Conservation (phyloP, 2,329 filamentous ascomycete genomes). For the Monosporascus ibericus region DNA sequence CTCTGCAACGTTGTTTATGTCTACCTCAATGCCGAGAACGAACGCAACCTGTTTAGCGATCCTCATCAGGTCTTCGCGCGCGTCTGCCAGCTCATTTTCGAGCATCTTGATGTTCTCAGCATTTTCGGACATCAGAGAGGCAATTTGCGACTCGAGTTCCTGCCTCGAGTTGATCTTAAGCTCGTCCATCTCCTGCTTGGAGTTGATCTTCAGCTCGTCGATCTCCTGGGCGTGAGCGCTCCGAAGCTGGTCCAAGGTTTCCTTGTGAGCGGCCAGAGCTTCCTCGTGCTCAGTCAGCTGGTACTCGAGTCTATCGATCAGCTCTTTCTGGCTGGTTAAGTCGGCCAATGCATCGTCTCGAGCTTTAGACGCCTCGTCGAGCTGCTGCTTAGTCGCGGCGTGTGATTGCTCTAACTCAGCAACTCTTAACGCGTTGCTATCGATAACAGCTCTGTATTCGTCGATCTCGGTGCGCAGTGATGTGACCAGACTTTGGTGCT, state of each 20-base stretch:
- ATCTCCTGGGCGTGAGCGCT: conserved; percentile 45
- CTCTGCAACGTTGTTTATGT: conserved; percentile 61
- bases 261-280: conserved; percentile 48
- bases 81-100: conserved; percentile 56
- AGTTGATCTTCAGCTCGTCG: conserved; percentile 39
- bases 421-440: conserved; percentile 62
- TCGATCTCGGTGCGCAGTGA: conserved; percentile 69
- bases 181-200: conserved; percentile 45
- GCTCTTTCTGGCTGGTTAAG: conserved; percentile 36
- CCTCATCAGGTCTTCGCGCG: conserved; percentile 60
- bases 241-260: conserved; percentile 43
- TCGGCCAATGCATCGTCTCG: conserved; percentile 47
- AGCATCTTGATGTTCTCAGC: conserved; percentile 49
- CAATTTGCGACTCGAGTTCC: conserved; percentile 52
- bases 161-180: conserved; percentile 44
- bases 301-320: conserved; percentile 48
- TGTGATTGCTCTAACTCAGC: conserved; percentile 70
- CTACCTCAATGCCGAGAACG: conserved; percentile 56
- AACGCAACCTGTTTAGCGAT: conserved; percentile 58
- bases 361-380: conserved; percentile 59
- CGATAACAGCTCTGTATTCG: conserved; percentile 71
- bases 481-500: conserved; percentile 54
- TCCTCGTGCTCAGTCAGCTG: conserved; percentile 56
- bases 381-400: conserved; percentile 55
- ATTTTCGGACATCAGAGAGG: conserved; percentile 55